A percentile compares a stretch with the other conserved stretches of the same genome.
Evolutionary conservation across 257 asterid species (phyloP).

Genomic region (Linaria vulgaris): DNA sequence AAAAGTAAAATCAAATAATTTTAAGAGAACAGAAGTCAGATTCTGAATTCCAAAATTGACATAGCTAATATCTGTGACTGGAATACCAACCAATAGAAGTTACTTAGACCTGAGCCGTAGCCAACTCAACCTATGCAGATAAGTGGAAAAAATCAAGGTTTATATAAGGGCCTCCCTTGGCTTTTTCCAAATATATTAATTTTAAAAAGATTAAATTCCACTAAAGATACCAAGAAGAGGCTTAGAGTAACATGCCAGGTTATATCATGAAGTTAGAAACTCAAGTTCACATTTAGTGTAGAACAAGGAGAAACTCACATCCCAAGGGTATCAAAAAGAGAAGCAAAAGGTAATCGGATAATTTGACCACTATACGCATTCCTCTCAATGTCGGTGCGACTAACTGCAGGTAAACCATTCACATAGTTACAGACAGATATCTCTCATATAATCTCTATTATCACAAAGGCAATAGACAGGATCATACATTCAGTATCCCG

Average conservation of each 20-base stretch:
- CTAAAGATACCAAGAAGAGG: conserved; percentile 1
- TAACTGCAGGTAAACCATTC: conserved; percentile 64
- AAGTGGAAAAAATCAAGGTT: neutral
- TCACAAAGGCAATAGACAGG: conserved; percentile 23
- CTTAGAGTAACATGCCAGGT: conserved; percentile 14
- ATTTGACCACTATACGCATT: conserved; percentile 61
- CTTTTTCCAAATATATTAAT: neutral
- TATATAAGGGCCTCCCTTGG: no score
- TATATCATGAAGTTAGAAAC: conserved; percentile 6
- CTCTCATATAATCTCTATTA: conserved; percentile 13
- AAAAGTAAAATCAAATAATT: no score
- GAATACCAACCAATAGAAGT: conserved; percentile 9
- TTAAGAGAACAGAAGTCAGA: no score
- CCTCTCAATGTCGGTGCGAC: conserved; percentile 77
- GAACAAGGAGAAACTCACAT: conserved; percentile 55
- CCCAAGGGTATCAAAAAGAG: conserved; percentile 93
- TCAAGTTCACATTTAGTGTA: conserved; percentile 13
- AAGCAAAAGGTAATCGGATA: conserved; percentile 83
- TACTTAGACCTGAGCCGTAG: conserved; percentile 1
- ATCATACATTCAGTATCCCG: conserved; percentile 81
- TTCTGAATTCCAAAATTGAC: neutral
- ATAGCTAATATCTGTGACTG: conserved; percentile 15
- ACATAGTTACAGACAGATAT: conserved; percentile 14
- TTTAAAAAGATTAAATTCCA: conserved; percentile 7
- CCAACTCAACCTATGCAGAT: conserved; percentile 5